These are phyloP conservation scores for Magnolia kwangsiensis DNA, from an alignment of 164 flowering plant species.

Conservation along the genomic window DNA sequence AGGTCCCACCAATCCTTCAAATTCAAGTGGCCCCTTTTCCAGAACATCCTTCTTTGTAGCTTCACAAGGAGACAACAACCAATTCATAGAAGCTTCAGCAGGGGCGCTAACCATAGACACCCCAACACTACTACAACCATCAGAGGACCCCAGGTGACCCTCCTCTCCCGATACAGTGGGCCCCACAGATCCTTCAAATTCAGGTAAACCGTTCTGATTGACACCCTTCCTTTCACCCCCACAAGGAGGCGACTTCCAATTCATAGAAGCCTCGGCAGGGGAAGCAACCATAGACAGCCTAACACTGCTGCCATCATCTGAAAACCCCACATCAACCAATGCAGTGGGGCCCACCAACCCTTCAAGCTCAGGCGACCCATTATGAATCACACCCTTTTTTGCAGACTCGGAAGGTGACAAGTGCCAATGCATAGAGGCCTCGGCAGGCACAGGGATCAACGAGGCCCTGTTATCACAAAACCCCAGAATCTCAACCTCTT, in stretches of 20 bases:
- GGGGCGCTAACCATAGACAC: constrained; percentile 42
- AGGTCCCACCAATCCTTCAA: constrained; percentile 18
- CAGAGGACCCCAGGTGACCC: not conserved
- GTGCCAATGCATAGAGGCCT: constrained; percentile 73
- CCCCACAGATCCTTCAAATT: not conserved
- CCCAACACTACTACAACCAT: constrained; percentile 7
- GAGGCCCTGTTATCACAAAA: constrained; percentile 22
- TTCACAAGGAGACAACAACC: constrained; percentile 57
- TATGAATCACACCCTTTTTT: constrained; percentile 14
- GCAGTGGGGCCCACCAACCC: not conserved
- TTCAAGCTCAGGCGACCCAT: constrained; percentile 20
- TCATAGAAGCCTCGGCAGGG: constrained; percentile 66
- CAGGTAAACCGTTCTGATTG: constrained; percentile 4
- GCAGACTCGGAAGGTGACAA: constrained; percentile 43
- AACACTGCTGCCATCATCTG: constrained; percentile 10
- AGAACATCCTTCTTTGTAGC: constrained; percentile 22
- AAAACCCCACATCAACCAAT: constrained; percentile 9
- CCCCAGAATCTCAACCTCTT: constrained; percentile 13
- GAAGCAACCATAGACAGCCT: constrained; percentile 35
- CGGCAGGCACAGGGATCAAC: constrained; percentile 41
- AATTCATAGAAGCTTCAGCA: constrained; percentile 62
- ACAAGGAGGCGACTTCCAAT: constrained; percentile 64
- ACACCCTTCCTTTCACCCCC: constrained; percentile 23
- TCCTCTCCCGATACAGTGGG: not conserved
- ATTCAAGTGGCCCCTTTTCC: constrained; percentile 15